phyloP scores from a whole-genome alignment of 345 rosid species.

The Angophora floribunda region DNA sequence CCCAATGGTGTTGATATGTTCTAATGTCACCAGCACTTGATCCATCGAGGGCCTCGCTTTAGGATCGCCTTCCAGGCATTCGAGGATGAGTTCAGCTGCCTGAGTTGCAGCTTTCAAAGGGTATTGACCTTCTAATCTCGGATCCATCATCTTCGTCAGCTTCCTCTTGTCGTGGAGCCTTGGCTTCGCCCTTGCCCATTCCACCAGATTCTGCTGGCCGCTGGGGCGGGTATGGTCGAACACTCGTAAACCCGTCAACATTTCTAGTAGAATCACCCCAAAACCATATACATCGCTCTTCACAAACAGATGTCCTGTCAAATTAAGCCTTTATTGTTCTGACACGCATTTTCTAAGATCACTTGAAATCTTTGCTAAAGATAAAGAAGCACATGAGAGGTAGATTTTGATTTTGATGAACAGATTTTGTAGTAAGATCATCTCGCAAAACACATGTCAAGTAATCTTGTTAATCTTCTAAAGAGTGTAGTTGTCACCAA shows the following conservation, averaged over 20 bases:
- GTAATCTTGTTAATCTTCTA: too few species aligned
- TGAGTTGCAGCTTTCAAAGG: conserved; percentile 31
- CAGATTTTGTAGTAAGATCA: too few species aligned
- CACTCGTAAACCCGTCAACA: conserved; percentile 55
- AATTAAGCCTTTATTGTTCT: too few species aligned
- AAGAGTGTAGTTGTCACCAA: neutral
- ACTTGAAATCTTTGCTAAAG: neutral
- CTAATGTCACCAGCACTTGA: conserved; percentile 30
- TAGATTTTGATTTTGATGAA: neutral
- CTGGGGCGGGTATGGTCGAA: conserved; percentile 42
- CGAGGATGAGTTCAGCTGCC: conserved; percentile 37
- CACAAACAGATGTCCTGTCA: conserved; percentile 66
- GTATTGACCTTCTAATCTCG: conserved; percentile 36
- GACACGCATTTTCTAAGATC: too few species aligned
- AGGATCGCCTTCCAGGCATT: conserved; percentile 59
- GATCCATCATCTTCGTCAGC: conserved; percentile 61
- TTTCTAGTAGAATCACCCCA: conserved; percentile 69
- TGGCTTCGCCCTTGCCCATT: conserved; percentile 35
- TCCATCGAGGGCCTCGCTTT: conserved; percentile 71
- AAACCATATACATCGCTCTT: conserved; percentile 82
- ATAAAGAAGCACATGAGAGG: neutral
- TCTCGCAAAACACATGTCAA: too few species aligned
- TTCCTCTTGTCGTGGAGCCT: conserved; percentile 25
- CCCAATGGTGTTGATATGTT: conserved; percentile 6
- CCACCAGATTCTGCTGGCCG: conserved; percentile 32